Evolutionary conservation across 139 green algal genomes (phyloP).

Genomic region (Nannochloris sp.): DNA sequence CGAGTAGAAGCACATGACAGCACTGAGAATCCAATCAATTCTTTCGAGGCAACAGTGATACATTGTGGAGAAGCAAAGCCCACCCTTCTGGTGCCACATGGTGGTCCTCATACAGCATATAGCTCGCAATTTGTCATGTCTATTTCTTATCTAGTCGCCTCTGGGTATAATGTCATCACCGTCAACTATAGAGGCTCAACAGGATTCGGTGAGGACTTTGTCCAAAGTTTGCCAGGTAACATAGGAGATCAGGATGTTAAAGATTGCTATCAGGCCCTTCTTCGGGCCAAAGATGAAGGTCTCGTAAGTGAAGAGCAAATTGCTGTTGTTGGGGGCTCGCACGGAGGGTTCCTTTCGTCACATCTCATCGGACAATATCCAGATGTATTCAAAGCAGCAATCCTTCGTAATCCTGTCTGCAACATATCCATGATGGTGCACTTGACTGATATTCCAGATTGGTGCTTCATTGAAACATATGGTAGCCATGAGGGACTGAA

Average conservation of each 20-base stretch:
- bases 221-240: slow-evolving; percentile 72
- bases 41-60: slow-evolving; percentile 25
- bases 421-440: slow-evolving; percentile 79
- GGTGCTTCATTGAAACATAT: slow-evolving; percentile 78
- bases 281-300: slow-evolving; percentile 43
- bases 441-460: slow-evolving; percentile 84
- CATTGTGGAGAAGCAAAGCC: slow-evolving; percentile 19
- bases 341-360: slow-evolving; percentile 83
- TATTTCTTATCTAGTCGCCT: slow-evolving; percentile 48
- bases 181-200: slow-evolving; percentile 72
- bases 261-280: slow-evolving; percentile 75
- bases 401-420: slow-evolving; percentile 87
- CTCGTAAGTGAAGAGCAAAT: slow-evolving; percentile 44
- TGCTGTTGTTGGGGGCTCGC: slow-evolving; percentile 70
- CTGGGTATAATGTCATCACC: slow-evolving; percentile 23
- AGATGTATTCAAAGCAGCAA: slow-evolving; percentile 46
- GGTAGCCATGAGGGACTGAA: slow-evolving; percentile 40
- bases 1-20: slow-evolving; percentile 10
- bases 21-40: slow-evolving; percentile 25
- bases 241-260: slow-evolving; percentile 68
- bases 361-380: slow-evolving; percentile 84
- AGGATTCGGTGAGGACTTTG: slow-evolving; percentile 66
- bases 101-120: slow-evolving; percentile 75
- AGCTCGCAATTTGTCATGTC: slow-evolving; percentile 50
- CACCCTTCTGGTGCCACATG: slow-evolving; percentile 67